Evolutionary conservation across 345 rosid genomes (phyloP), one percentile per base, ranked within the genome.

Genomic region (Punica granatum): DNA sequence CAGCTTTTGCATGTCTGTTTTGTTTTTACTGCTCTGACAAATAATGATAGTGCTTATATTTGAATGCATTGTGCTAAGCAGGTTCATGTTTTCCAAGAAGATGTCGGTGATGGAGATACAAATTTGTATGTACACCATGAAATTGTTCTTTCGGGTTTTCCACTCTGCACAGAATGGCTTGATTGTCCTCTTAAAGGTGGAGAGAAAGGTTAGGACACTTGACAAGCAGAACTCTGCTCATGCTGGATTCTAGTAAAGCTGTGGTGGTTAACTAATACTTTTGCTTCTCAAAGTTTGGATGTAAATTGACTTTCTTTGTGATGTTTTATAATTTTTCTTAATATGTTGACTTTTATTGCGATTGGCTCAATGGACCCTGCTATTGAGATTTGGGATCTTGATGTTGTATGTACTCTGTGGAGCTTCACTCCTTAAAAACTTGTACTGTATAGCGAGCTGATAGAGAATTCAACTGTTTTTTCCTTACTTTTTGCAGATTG

Each of bases 321-420:
- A 10, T 18, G 31, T 35, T 36, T 31, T 4, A 25, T 4, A 23
- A 34, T 34, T 67, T 62, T 69, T 19, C n/a, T 64, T 56, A 66
- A 21, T 61, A 39, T 58, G 6, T 69, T 78, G 67, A 59, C 85
- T 81, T 91, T 91, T 72, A 58, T 94, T 39, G 96, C 99, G 66
- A 81, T 94, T 76, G 97, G 99, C 71, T 89, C 92, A 69, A 86
- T 86, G 92, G 99, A 81, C 5, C 92, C 97, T 14, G 73, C 92
- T 9, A 91, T 89, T 37, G 98, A 94, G 69, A 88, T 94, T 82
- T 91, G 98, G 98, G 96, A 94, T 74, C 93, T 94, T 72, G 96
- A 94, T 75, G 75, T 82, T 79, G 98, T 89, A 88, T 60, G 94
- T 81, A 64, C 39, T 60, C 46, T 32, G 35, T 51, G 63, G 16